Evolutionary conservation across 495 filamentous ascomycete species (phyloP).

Genomic region (Margaritispora aquatica): DNA sequence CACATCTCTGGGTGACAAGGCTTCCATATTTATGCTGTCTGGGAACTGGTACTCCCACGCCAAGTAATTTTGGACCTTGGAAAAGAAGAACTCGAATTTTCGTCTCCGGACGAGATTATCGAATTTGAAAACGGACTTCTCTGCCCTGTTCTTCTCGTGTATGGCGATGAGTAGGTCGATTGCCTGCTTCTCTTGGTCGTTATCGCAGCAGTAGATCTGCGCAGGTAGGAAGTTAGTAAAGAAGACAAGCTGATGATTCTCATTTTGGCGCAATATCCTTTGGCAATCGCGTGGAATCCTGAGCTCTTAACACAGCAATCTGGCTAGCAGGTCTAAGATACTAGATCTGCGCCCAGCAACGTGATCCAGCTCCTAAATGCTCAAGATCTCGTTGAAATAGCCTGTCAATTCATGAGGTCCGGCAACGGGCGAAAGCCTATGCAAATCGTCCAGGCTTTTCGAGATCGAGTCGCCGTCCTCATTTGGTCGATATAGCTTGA

Average conservation of each 20-base stretch:
- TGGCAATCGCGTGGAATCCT: conserved; percentile 11
- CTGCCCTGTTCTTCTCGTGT: not conserved
- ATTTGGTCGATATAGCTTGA: not conserved
- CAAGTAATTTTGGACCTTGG: not conserved
- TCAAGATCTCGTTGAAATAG: conserved; percentile 14
- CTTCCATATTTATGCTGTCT: conserved; percentile 49
- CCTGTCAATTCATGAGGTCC: not conserved
- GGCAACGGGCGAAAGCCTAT: not conserved
- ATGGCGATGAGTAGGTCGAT: not conserved
- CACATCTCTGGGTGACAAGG: conserved; percentile 64
- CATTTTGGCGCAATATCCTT: not conserved
- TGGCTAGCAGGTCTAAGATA: conserved; percentile 1
- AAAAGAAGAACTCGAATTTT: conserved; percentile 4
- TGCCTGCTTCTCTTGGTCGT: not conserved
- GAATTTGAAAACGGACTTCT: not conserved
- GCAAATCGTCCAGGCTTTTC: not conserved
- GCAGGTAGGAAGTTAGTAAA: conserved; percentile 22
- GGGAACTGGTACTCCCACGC: conserved; percentile 19
- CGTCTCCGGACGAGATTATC: conserved; percentile 4
- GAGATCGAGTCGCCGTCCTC: not conserved
- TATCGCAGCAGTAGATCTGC: conserved; percentile 22
- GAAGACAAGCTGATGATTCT: conserved; percentile 14
- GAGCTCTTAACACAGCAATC: conserved; percentile 17
- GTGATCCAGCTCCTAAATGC: not conserved
- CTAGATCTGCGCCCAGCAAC: not conserved